Evolutionary conservation across 139 green algal species (phyloP).

Genomic region (Mychonastes homosphaera): DNA sequence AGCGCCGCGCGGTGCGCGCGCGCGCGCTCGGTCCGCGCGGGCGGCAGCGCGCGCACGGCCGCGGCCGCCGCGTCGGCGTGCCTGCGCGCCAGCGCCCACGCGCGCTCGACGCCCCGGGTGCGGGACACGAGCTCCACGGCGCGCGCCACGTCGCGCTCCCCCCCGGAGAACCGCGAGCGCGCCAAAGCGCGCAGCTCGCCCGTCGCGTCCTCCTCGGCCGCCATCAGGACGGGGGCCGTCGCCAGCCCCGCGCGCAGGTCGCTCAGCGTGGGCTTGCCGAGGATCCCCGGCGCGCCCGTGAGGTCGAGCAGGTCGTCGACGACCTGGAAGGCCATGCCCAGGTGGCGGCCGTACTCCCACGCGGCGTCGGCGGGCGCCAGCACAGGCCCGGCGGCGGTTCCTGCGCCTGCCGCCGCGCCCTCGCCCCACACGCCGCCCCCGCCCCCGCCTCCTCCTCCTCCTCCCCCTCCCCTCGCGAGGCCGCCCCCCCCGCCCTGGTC

Average conservation of each 20-base stretch:
- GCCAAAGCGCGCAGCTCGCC: constrained; percentile 63
- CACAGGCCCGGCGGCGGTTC: constrained; percentile 25
- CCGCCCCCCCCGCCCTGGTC: constrained; percentile 18
- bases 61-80: constrained; percentile 47
- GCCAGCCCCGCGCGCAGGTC: constrained; percentile 82
- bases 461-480: not conserved
- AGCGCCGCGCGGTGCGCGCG: constrained; percentile 37
- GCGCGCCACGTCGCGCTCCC: constrained; percentile 59
- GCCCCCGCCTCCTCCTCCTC: not conserved
- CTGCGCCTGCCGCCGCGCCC: no score
- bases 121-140: constrained; percentile 44
- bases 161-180: constrained; percentile 64
- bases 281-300: constrained; percentile 43
- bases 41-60: constrained; percentile 43
- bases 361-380: no score
- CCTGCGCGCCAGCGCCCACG: constrained; percentile 58
- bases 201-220: constrained; percentile 41
- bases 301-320: constrained; percentile 97
- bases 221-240: constrained; percentile 86
- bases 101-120: constrained; percentile 53
- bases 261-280: constrained; percentile 91
- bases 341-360: constrained; percentile 62
- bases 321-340: constrained; percentile 89
- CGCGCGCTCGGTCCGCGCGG: constrained; percentile 35
- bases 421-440: no score